Base-by-base conservation (phyloP, 441 rosid species). In the Viola pubescens region DNA sequence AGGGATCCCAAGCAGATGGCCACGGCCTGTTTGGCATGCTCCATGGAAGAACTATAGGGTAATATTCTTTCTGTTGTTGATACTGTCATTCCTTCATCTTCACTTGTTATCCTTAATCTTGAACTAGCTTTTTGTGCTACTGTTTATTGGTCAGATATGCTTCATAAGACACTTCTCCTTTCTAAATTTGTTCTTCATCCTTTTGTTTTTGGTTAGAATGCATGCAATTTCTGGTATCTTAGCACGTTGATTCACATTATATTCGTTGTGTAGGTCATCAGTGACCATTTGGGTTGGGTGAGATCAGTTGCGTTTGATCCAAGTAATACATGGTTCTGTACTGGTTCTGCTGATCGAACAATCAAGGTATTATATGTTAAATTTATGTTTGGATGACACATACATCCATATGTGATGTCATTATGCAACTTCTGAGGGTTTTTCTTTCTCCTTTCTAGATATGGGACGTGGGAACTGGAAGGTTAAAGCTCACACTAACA, bases 1-100 rank as follows among this genome's bases (percentile, higher is more conserved):
- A 72, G 86, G 99, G 73, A 85, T 94, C 53, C 96, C 95, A 26
- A 90, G 97, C 77, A 82, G 74, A 78, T 94, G 99, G 99, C 99
- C 99, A 0, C 97, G 91, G 61, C 99, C 97, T 44, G 82, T 71
- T 45, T 94, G 99, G 99, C 99, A 73, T 81, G 73, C 95, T 62
- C 97, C 99, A 59, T 94, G 99, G 99, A 94, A 90, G 80, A 88
- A 89, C 79, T 94, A 90, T 73, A 82, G 96, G 84, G 99, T 94
- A 73, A 72, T 71, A 71, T 52, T 6, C 12, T 53, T 52, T 4
- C 4, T 37, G 26, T 19, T 59, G 50, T 50, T 60, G n/a, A 46
- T 7, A 26, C 34, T 26, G 34, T 1, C 34, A 26, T 26, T 26
- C 34, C 34, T 26, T 26, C 34, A 26, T 26, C 34, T 26, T 26